Conservation (phyloP, 257 asterid genomes). For the Nicotiana tabacum region DNA sequence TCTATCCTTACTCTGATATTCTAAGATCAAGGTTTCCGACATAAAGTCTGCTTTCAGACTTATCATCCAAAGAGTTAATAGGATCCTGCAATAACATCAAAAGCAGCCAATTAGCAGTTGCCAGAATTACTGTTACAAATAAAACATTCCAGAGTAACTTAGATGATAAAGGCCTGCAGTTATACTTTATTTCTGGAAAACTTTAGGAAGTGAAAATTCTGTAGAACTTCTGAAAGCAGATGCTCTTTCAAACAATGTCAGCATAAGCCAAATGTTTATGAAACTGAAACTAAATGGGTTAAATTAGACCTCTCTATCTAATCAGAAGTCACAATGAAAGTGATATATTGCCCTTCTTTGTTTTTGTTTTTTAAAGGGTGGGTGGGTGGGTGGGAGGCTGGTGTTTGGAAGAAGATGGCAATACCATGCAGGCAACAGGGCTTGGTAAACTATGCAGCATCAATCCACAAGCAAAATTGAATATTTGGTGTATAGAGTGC, state of each 20-base stretch:
- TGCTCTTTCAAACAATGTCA: not conserved
- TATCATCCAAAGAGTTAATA: conserved; percentile 38
- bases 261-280: not conserved
- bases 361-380: not conserved
- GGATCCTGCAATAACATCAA: conserved; percentile 37
- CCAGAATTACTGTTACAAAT: not conserved
- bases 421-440: not conserved
- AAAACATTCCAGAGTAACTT: not conserved
- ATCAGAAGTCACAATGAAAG: not conserved
- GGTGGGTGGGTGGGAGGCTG: not conserved
- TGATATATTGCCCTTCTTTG: not conserved
- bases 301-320: too few species aligned
- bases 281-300: not conserved
- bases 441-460: not conserved
- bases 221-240: too few species aligned
- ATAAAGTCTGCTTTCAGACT: conserved; percentile 65
- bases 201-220: not conserved
- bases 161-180: not conserved
- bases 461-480: not conserved
- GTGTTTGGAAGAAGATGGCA: not conserved
- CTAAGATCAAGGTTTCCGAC: conserved; percentile 84
- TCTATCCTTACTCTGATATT: conserved; percentile 60
- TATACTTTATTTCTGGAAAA: not conserved
- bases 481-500: not conserved
- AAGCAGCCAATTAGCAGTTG: not conserved